Evolutionary conservation across 306 rosid species (phyloP), one percentile per base, ranked within the genome.

Genomic region (Pterocarpus santalinus): DNA sequence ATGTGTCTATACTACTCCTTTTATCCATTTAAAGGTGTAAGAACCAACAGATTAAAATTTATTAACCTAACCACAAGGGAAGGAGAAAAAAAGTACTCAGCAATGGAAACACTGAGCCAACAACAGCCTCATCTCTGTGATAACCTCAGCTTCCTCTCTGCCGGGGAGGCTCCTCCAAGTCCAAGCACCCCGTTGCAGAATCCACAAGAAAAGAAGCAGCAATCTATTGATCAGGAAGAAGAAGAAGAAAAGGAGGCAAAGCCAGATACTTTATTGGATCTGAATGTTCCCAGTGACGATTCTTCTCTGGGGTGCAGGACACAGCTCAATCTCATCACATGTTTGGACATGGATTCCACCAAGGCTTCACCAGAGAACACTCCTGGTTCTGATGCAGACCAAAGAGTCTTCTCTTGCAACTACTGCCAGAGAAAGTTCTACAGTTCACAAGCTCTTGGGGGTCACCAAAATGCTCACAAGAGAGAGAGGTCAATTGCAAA

Each of bases 401-500:
- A 83, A 1, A 34, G 90, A 41, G 86, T 87, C 0, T 92, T 92
- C 78, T 84, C 97, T 32, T 94, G 97, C 81, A 94, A 92, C 62
- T 94, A 80, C 30, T 94, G 98, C 32, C 88, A 85, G 69, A 90
- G 94, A 77, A 92, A 94, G 58, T 92, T 94, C 86, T 88, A 86
- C 71, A 90, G 93, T 43, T 91, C 97, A 38, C 97, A 94, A 58
- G 97, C 97, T 0, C 87, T 94, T 14, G 97, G 97, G 4, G 97
- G 98, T 4, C 98, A 94, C 89, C 98, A 94, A 80, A 94, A 94
- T 82, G 98, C 97, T 11, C 97, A 94, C 79, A 94, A 91, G 69
- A 87, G 90, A 57, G 98, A 92, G 73, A 88, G 97, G 60, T 87
- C 91, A 77, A 77, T 89, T 7, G 97, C 97, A 0, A 94, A 91